These are phyloP conservation scores for Candida frijolesensis DNA, from an alignment of 1,139 yeast species.

Conservation along the genomic window DNA sequence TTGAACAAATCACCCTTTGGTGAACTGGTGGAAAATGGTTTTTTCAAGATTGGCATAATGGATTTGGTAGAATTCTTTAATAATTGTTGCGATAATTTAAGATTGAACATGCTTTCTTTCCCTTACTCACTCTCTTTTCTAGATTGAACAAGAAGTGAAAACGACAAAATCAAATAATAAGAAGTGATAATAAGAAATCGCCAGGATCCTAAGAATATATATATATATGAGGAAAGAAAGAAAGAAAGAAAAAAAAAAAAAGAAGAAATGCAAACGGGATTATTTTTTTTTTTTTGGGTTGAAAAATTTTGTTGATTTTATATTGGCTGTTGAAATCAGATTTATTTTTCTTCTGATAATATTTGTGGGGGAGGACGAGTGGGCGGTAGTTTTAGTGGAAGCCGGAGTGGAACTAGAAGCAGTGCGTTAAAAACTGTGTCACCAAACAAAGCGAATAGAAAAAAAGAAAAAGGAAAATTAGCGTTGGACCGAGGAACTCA, in stretches of 20 bases:
- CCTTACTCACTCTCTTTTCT: not conserved
- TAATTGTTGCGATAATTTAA: slow-evolving; percentile 12
- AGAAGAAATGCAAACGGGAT: too few species aligned
- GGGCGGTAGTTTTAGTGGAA: too few species aligned
- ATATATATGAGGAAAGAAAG: not conserved
- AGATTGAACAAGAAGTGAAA: not conserved
- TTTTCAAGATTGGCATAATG: slow-evolving; percentile 18
- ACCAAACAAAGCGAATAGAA: too few species aligned
- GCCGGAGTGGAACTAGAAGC: too few species aligned
- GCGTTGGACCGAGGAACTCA: too few species aligned
- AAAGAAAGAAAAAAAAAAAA: not conserved
- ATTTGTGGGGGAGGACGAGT: slow-evolving; percentile 4
- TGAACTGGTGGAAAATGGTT: slow-evolving; percentile 35
- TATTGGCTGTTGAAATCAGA: not conserved
- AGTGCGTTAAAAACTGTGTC: too few species aligned
- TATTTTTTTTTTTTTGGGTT: not conserved
- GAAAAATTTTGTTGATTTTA: slow-evolving; percentile 6
- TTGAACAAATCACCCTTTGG: slow-evolving; percentile 70
- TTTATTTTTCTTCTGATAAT: slow-evolving; percentile 3
- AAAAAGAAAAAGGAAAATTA: too few species aligned
- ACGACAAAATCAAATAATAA: not conserved
- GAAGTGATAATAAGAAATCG: not conserved
- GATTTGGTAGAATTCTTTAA: slow-evolving; percentile 9
- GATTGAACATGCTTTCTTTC: slow-evolving; percentile 13
- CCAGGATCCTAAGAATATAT: not conserved